These are phyloP conservation scores for Coprinopsis sp. DNA, from an alignment of 768 basidiomycete genomes.

Conservation along the genomic window DNA sequence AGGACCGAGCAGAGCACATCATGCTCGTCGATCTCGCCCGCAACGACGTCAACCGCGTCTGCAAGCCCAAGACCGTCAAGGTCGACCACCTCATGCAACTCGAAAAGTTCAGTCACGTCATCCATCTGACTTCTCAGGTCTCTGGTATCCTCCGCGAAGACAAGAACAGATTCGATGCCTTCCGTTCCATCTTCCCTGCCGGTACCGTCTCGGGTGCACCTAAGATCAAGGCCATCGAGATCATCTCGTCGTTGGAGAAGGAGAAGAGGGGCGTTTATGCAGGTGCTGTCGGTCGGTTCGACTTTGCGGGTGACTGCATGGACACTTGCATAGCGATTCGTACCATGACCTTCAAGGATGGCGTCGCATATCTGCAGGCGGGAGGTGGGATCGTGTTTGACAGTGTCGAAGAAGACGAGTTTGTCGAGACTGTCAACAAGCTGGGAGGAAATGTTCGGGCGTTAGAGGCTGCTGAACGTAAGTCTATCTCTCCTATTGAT, in stretches of 20 bases:
- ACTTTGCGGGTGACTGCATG: constrained; percentile 92
- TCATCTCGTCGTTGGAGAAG: constrained; percentile 80
- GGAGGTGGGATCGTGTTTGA: constrained; percentile 98
- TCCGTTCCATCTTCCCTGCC: constrained; percentile 98
- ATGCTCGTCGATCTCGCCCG: constrained; percentile 98
- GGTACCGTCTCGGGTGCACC: constrained; percentile 99
- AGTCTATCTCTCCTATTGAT: constrained; percentile 26
- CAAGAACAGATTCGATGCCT: constrained; percentile 94
- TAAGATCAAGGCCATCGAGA: constrained; percentile 97
- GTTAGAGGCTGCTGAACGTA: constrained; percentile 84
- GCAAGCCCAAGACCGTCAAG: constrained; percentile 90
- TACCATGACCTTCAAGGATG: constrained; percentile 96
- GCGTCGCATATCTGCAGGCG: constrained; percentile 87
- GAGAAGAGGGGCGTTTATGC: constrained; percentile 94
- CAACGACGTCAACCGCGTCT: constrained; percentile 98
- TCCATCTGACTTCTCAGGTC: constrained; percentile 94
- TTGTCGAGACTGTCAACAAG: constrained; percentile 93
- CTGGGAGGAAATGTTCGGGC: constrained; percentile 82
- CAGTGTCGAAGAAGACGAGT: constrained; percentile 97
- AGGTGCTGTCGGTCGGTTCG: constrained; percentile 96
- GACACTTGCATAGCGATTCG: constrained; percentile 99
- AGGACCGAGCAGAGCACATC: constrained; percentile 96
- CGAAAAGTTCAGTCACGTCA: constrained; percentile 97
- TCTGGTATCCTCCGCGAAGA: constrained; percentile 81
- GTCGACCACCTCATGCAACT: constrained; percentile 92